Base-by-base conservation (phyloP, 208 protist species). In the Sergeia podlipaevii region DNA sequence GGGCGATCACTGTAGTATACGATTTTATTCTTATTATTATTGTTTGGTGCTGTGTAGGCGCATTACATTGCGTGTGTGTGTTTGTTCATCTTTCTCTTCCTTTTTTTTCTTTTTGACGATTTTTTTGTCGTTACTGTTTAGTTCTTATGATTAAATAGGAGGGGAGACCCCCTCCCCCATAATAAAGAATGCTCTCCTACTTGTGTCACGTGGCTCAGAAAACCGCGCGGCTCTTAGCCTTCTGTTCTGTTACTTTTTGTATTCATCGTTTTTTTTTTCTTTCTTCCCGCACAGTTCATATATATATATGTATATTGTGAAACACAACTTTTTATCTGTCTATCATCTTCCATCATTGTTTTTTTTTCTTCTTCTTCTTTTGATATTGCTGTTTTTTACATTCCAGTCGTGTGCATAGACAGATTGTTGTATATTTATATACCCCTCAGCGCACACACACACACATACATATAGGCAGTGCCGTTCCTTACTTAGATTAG, bases 311-410 rank as follows among this genome's bases (percentile, higher is more conserved):
- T 21, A 30, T 17, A 42, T n/a, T 15, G 20, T 15, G 30, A 33
- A 54, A 23, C 26, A 26, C 36, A 46, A 56, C 29, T 23, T 43
- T n/a, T 43, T 29, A 24, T 43, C 21, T 60, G 5, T 32, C 11
- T 30, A 54, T 15, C 26, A 27, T 51, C 13, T 29, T 39, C 21
- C 5, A 28, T 15, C 17, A 51, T 4, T 10, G 37, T n/a, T 33
- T 44, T 44, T 23, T 37, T 34, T 38, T 58, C 30, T 24, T 67
- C 41, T 47, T 4, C 38, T 64, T 2, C 4, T 54, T 28, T 63
- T 45, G 11, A 49, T 21, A 32, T 51, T 10, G 20, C 13, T n/a
- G 37, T 36, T n/a, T n/a, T n/a, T n/a, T n/a, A n/a, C 10, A 33
- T 18, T 38, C 33, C 8, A n/a, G 23, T 51, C 18, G 7, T 29